Percentiles rank a stretch among this genome's conserved stretches.
Evolutionary conservation across 192 early-diverging fungal species (phyloP).

Genomic region (Coemansia sp.): DNA sequence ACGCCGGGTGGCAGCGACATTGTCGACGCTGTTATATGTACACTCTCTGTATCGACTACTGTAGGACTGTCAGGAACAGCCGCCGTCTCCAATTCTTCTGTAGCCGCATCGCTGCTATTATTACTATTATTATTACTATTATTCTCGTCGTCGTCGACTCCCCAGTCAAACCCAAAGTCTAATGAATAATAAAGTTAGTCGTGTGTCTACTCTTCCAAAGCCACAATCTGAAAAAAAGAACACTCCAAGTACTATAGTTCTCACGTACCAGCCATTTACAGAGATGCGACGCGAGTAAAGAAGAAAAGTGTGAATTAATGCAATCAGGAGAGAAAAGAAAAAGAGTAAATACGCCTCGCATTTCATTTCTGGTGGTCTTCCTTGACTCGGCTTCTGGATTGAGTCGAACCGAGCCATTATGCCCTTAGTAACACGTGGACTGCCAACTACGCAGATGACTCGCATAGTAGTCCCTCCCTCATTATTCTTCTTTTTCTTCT

Average conservation of each 20-base stretch:
- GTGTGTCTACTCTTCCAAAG: background rate
- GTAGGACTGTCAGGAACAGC: background rate
- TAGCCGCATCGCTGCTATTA: background rate
- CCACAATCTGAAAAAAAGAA: background rate
- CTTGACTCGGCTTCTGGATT: slow-evolving; percentile 1
- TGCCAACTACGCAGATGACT: background rate
- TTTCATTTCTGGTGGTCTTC: background rate
- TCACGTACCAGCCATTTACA: slow-evolving; percentile 8
- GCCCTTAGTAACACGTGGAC: background rate
- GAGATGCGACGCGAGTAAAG: slow-evolving; percentile 2
- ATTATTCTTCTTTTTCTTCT: background rate
- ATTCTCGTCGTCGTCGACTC: slow-evolving; percentile 2
- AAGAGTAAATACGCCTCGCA: background rate
- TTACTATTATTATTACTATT: background rate
- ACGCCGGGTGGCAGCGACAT: slow-evolving; percentile 25
- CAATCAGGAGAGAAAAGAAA: background rate
- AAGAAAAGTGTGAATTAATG: background rate
- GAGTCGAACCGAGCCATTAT: background rate
- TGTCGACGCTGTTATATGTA: slow-evolving; percentile 4
- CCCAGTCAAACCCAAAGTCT: slow-evolving; percentile 58
- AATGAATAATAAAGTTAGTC: background rate
- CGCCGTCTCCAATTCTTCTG: background rate
- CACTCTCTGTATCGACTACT: background rate
- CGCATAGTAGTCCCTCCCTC: background rate
- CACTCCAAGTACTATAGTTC: background rate